Evolutionary conservation across 139 green algal genomes (phyloP).

Genomic region (Closterium sp.): DNA sequence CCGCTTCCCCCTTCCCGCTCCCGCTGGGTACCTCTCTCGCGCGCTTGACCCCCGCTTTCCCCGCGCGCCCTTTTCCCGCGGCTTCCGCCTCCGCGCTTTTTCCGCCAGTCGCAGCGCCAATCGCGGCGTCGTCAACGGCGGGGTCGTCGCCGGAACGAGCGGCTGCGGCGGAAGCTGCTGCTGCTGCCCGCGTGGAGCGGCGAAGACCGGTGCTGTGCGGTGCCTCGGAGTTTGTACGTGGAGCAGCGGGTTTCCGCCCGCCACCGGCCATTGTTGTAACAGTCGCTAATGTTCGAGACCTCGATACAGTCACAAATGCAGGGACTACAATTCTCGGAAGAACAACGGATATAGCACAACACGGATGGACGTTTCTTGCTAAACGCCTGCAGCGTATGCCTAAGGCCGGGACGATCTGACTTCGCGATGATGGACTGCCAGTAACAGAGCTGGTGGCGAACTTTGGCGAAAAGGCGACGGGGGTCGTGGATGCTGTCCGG

Average conservation of each 20-base stretch:
- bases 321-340: neutral
- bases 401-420: neutral
- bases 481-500: neutral
- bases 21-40: neutral
- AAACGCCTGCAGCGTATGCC: too few species aligned
- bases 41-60: neutral
- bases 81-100: neutral
- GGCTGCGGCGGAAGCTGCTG: neutral
- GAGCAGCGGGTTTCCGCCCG: neutral
- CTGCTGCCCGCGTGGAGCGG: neutral
- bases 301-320: neutral
- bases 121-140: neutral
- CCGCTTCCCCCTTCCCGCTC: neutral
- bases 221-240: neutral
- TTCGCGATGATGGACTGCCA: neutral
- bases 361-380: neutral
- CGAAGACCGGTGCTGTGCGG: neutral
- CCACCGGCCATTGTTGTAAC: neutral
- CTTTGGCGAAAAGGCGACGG: neutral
- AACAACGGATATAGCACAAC: neutral
- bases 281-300: neutral
- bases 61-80: neutral
- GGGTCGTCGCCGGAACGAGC: neutral
- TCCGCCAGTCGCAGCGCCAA: neutral
- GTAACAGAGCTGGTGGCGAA: neutral